Evolutionary conservation across 495 filamentous ascomycete genomes (phyloP).

Genomic region (Podospora pseudoanserina): DNA sequence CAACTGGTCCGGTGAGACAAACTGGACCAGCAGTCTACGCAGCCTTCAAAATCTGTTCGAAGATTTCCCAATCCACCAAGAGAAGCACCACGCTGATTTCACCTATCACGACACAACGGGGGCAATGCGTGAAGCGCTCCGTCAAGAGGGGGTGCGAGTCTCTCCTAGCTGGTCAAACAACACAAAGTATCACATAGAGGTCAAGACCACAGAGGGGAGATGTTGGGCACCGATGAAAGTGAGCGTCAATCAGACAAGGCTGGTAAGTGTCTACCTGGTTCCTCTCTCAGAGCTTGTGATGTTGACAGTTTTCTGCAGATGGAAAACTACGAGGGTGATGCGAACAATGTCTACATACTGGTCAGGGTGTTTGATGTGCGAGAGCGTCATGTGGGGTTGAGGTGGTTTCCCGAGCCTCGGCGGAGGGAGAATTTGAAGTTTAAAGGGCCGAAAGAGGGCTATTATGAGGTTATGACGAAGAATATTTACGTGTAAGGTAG

Average conservation of each 20-base stretch:
- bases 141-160: not conserved
- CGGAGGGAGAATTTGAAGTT: too few species aligned
- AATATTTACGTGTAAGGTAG: too few species aligned
- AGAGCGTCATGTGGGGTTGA: not conserved
- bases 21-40: constrained; percentile 8
- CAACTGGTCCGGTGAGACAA: not conserved
- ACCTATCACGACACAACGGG: not conserved
- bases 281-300: not conserved
- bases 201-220: not conserved
- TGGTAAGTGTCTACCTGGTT: not conserved
- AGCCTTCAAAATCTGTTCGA: not conserved
- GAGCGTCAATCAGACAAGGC: not conserved
- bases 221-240: not conserved
- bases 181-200: not conserved
- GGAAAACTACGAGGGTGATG: not conserved
- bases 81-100: not conserved
- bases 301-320: not conserved
- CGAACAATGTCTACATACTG: not conserved
- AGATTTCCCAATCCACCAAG: not conserved
- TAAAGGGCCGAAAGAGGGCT: too few species aligned
- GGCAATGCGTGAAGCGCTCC: not conserved
- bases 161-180: not conserved
- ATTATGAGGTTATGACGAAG: too few species aligned
- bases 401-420: not conserved
- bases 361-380: not conserved